A percentile compares a stretch with the other conserved stretches of the same genome.
phyloP scores from a whole-genome alignment of 2,329 filamentous ascomycete species.

The Fusarium agapanthi region DNA sequence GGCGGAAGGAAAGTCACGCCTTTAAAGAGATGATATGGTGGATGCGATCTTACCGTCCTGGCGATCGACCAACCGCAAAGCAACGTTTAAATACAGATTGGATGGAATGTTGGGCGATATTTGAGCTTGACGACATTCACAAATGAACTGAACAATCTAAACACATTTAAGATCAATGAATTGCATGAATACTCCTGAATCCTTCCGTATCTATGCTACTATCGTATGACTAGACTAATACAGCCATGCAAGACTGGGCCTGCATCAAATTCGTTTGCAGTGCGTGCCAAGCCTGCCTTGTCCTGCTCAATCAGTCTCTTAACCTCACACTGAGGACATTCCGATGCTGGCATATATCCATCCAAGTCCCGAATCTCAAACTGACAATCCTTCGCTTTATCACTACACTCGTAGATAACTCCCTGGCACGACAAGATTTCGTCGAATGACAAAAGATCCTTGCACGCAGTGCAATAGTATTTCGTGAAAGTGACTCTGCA shows the following conservation, averaged over 20 bases:
- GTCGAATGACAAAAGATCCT: background rate
- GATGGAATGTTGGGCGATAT: conserved; percentile 8
- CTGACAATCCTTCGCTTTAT: background rate
- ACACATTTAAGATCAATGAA: background rate
- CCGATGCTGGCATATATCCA: background rate
- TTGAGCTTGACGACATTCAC: background rate
- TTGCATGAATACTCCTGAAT: accelerated
- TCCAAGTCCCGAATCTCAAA: background rate
- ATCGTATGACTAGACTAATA: too few species aligned
- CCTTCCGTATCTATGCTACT: too few species aligned
- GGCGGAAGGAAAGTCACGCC: too few species aligned
- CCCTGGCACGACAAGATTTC: background rate
- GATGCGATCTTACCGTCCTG: too few species aligned
- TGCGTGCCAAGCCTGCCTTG: background rate
- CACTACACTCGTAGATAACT: background rate
- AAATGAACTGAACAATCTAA: accelerated
- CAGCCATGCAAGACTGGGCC: too few species aligned
- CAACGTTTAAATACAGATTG: conserved; percentile 1
- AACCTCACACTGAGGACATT: background rate
- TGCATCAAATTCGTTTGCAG: background rate
- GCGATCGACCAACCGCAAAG: too few species aligned
- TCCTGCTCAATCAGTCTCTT: background rate
- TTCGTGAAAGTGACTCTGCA: background rate
- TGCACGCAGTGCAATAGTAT: background rate
- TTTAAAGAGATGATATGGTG: too few species aligned